These are phyloP conservation scores for Solanum peruvianum DNA, from an alignment of 257 asterid genomes.

Conservation along the genomic window DNA sequence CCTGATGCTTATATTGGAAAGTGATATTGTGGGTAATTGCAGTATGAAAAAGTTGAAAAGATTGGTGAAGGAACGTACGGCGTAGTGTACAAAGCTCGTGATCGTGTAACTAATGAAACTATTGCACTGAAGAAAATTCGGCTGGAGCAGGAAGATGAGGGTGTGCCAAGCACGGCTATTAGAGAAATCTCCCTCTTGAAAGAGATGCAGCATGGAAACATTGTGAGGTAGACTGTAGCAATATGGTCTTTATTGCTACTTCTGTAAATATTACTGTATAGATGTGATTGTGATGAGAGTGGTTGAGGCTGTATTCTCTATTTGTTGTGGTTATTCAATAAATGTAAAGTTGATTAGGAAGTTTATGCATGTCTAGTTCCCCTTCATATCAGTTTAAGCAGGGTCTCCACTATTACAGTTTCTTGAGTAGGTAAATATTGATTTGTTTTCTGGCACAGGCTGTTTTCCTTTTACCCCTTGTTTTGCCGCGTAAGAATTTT, in stretches of 20 bases:
- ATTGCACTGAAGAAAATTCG: conserved; percentile 94
- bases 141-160: conserved; percentile 96
- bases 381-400: not conserved
- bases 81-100: conserved; percentile 97
- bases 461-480: not conserved
- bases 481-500: not conserved
- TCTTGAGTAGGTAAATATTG: not conserved
- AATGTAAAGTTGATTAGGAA: not conserved
- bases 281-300: not conserved
- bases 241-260: not conserved
- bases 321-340: not conserved
- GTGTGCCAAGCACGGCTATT: conserved; percentile 96
- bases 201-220: conserved; percentile 95
- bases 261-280: not conserved
- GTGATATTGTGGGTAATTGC: conserved; percentile 12
- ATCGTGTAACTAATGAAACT: conserved; percentile 73
- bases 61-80: conserved; percentile 97
- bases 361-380: not conserved
- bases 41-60: conserved; percentile 96
- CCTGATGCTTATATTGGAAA: not conserved
- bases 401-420: not conserved
- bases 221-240: conserved; percentile 45
- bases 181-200: conserved; percentile 89
- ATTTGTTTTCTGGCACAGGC: not conserved
- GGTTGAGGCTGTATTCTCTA: not conserved